Evolutionary conservation across 805 yeast genomes (phyloP).

Genomic region (Yarrowia sp.): DNA sequence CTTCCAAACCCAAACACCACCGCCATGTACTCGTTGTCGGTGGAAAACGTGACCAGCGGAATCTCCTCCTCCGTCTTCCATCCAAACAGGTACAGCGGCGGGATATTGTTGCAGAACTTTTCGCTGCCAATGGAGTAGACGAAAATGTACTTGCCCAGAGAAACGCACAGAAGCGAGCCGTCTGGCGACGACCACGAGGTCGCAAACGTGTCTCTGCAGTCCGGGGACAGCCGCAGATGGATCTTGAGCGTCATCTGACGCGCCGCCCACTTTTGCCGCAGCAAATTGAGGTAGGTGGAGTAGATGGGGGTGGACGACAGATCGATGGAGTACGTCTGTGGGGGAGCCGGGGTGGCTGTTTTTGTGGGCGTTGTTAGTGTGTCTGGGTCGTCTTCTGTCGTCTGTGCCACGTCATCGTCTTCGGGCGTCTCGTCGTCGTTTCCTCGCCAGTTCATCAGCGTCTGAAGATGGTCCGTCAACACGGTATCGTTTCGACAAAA

Average conservation of each 20-base stretch:
- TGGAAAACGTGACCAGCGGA: conserved; percentile 31
- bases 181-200: conserved; percentile 25
- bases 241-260: conserved; percentile 25
- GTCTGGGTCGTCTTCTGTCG: not conserved
- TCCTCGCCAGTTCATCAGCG: conserved; percentile 30
- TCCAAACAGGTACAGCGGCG: conserved; percentile 33
- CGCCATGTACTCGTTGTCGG: conserved; percentile 40
- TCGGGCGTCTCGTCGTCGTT: conserved; percentile 19
- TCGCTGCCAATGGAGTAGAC: conserved; percentile 32
- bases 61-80: conserved; percentile 29
- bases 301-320: conserved; percentile 5
- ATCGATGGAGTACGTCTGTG: not conserved
- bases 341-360: not conserved
- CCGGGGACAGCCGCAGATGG: conserved; percentile 3
- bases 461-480: conserved; percentile 21
- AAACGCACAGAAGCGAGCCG: conserved; percentile 24
- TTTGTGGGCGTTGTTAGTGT: not conserved
- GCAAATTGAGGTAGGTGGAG: conserved; percentile 19
- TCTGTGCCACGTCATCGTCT: not conserved
- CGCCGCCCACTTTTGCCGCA: conserved; percentile 37
- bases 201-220: conserved; percentile 12
- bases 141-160: conserved; percentile 21
- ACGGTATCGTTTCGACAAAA: conserved; percentile 19
- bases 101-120: conserved; percentile 33
- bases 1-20: conserved; percentile 40